A percentile compares a stretch with the other conserved stretches of the same genome.
Evolutionary conservation across 352 stramenopile species (phyloP).

Genomic region (Globisporangium spiculum): DNA sequence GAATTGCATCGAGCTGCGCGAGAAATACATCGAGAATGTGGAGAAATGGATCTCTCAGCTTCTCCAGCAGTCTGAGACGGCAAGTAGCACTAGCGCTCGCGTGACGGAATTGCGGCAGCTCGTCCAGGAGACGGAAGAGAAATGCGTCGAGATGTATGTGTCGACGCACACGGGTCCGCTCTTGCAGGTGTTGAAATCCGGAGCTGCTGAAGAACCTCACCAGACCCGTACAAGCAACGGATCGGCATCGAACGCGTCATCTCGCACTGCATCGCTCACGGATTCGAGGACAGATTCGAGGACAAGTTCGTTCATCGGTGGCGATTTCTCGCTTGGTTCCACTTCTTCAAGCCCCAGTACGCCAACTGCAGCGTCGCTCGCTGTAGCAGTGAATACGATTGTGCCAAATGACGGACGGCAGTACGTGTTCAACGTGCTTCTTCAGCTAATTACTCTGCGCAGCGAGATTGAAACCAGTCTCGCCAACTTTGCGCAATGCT

Average conservation of each 20-base stretch:
- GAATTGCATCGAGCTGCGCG: slow-evolving; percentile 70
- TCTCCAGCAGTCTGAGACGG: slow-evolving; percentile 21
- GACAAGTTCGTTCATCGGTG: slow-evolving; percentile 21
- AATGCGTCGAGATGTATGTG: slow-evolving; percentile 65
- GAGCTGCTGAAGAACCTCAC: slow-evolving; percentile 46
- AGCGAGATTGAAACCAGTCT: slow-evolving; percentile 72
- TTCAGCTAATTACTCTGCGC: slow-evolving; percentile 71
- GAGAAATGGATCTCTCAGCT: slow-evolving; percentile 49
- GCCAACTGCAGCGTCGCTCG: slow-evolving; percentile 22
- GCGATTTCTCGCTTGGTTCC: slow-evolving; percentile 22
- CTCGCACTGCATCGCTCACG: slow-evolving; percentile 29
- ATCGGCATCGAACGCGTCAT: slow-evolving; percentile 15
- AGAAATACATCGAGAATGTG: slow-evolving; percentile 43
- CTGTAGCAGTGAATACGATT: slow-evolving; percentile 6
- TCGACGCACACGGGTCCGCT: slow-evolving; percentile 48
- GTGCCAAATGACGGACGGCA: slow-evolving; percentile 59
- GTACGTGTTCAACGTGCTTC: slow-evolving; percentile 79
- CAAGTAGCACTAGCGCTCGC: slow-evolving; percentile 13
- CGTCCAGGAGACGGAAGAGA: slow-evolving; percentile 43
- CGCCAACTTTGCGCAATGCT: slow-evolving; percentile 49
- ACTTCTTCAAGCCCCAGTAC: slow-evolving; percentile 15
- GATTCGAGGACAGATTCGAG: slow-evolving; percentile 29
- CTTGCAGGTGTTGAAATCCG: slow-evolving; percentile 42
- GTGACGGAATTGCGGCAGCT: slow-evolving; percentile 34
- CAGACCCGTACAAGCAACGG: slow-evolving; percentile 18